A percentile compares a stretch with the other conserved stretches of the same genome.
Conservation (phyloP, 495 filamentous ascomycete genomes). For the Xylaria bambusicola region DNA sequence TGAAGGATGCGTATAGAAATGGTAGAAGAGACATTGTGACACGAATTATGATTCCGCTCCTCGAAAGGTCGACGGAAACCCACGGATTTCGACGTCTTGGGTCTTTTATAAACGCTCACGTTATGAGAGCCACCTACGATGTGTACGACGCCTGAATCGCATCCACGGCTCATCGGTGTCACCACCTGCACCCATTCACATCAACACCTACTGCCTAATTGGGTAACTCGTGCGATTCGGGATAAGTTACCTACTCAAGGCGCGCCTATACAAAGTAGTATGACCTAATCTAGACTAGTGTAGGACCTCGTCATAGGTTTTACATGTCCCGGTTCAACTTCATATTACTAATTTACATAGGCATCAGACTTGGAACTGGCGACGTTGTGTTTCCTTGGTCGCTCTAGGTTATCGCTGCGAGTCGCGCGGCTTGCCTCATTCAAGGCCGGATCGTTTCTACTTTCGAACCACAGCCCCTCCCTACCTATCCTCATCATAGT, state of each 20-base stretch:
- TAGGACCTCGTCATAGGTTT: too few relatives aligned
- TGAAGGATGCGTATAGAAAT: background rate
- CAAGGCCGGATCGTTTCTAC: background rate
- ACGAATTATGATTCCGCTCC: too few relatives aligned
- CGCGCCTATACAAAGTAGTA: background rate
- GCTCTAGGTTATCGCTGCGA: background rate
- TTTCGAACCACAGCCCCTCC: background rate
- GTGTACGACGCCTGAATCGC: too few relatives aligned
- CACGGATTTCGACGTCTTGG: too few relatives aligned
- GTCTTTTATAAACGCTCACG: too few relatives aligned
- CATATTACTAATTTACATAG: too few relatives aligned
- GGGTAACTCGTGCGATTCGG: constrained; percentile 13
- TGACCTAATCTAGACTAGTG: background rate
- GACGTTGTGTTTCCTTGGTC: background rate
- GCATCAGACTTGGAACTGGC: background rate
- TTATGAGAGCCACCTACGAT: too few relatives aligned
- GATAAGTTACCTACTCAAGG: background rate
- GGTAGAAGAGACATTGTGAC: background rate
- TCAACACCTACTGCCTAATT: background rate
- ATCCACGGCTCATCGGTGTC: too few relatives aligned
- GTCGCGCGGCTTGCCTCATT: background rate
- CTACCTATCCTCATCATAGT: background rate
- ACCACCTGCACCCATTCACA: too few relatives aligned
- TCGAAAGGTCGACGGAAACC: too few relatives aligned
- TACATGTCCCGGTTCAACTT: too few relatives aligned